A percentile compares a stretch with the other conserved stretches of the same genome.
Evolutionary conservation across 1,284 basidiomycete species (phyloP).

Genomic region (Ceratobasidium sp.): DNA sequence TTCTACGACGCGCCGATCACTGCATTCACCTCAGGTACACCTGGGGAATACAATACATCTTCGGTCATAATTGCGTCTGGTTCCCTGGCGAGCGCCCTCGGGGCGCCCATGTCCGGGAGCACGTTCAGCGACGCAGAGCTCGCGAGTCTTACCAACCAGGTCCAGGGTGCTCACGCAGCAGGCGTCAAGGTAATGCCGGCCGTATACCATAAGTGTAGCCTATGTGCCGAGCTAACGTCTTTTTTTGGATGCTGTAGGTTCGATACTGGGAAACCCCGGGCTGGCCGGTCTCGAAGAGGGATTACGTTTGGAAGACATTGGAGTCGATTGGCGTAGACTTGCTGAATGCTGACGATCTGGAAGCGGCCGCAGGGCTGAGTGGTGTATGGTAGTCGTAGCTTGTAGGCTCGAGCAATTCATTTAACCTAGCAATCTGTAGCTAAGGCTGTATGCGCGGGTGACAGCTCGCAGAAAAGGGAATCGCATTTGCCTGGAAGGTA

Average conservation of each 20-base stretch:
- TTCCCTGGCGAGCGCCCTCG: slow-evolving; percentile 32
- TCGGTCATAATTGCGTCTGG: slow-evolving; percentile 40
- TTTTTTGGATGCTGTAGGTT: slow-evolving; percentile 12
- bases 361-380: slow-evolving; percentile 34
- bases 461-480: neutral
- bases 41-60: slow-evolving; percentile 31
- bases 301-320: slow-evolving; percentile 42
- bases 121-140: slow-evolving; percentile 30
- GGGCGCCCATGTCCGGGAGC: slow-evolving; percentile 33
- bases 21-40: slow-evolving; percentile 19
- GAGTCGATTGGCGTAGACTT: slow-evolving; percentile 32
- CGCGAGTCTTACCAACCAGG: slow-evolving; percentile 14
- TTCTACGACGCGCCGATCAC: slow-evolving; percentile 42
- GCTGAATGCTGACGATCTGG: slow-evolving; percentile 35
- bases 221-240: neutral
- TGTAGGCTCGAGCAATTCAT: no score
- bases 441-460: neutral
- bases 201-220: neutral
- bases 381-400: slow-evolving; percentile 26
- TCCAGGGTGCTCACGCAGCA: slow-evolving; percentile 34
- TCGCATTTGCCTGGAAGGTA: neutral
- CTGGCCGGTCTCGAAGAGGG: slow-evolving; percentile 30
- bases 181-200: slow-evolving; percentile 26
- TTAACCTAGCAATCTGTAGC: neutral
- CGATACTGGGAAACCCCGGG: slow-evolving; percentile 43